Percentiles rank a stretch among this genome's conserved stretches.
Evolutionary conservation across 2,329 filamentous ascomycete species (phyloP).

Genomic region (Diaporthe eres): DNA sequence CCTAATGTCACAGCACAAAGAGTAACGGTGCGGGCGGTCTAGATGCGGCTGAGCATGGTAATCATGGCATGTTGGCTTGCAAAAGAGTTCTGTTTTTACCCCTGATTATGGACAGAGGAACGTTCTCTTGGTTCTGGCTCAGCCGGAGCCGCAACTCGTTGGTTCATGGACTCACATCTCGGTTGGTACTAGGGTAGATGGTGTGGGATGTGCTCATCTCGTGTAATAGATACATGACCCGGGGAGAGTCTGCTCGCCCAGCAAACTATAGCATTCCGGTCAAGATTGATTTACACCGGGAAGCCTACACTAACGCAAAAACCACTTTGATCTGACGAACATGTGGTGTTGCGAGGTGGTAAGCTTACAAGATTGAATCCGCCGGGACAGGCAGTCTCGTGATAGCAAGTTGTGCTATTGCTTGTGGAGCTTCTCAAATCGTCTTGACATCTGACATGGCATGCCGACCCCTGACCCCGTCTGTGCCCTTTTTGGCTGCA

Average conservation of each 20-base stretch:
- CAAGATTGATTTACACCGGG: not conserved
- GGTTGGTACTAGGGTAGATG: slow-evolving; percentile 21
- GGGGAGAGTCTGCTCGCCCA: not conserved
- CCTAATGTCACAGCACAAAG: not conserved
- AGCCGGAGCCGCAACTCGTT: slow-evolving; percentile 3
- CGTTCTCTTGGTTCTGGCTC: not conserved
- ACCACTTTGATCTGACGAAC: not conserved
- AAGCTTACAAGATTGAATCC: slow-evolving; percentile 16
- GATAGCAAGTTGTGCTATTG: slow-evolving; percentile 14
- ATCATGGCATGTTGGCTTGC: not conserved
- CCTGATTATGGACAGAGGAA: slow-evolving; percentile 1
- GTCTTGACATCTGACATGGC: slow-evolving; percentile 30
- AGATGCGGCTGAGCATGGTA: slow-evolving; percentile 3
- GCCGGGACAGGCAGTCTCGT: not conserved
- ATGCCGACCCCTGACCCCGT: slow-evolving; percentile 29
- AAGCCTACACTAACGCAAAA: not conserved
- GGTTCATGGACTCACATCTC: slow-evolving; percentile 7
- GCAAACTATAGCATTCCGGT: not conserved
- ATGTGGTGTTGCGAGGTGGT: not conserved
- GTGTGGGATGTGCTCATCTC: slow-evolving; percentile 21
- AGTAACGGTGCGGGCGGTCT: not conserved
- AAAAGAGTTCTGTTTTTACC: not conserved
- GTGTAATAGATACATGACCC: not conserved
- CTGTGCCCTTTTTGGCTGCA: slow-evolving; percentile 23
- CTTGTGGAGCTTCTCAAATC: slow-evolving; percentile 30